A percentile compares a stretch with the other conserved stretches of the same genome.
These are phyloP conservation scores for Hirsutella minnesotensis DNA, from an alignment of 2,329 filamentous ascomycete species.

Conservation along the genomic window DNA sequence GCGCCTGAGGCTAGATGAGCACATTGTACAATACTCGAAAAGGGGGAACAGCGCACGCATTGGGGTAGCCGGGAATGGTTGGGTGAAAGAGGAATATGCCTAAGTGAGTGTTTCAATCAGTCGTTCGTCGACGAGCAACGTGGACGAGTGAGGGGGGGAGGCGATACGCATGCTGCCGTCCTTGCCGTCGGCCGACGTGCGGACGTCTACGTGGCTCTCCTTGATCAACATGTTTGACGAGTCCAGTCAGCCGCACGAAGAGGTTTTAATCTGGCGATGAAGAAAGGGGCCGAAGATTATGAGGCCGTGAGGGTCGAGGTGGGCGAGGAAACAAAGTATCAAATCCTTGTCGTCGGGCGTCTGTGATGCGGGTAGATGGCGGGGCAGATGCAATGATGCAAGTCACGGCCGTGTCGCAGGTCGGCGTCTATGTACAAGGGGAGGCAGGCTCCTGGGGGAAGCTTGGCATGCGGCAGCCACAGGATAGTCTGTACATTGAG, in stretches of 20 bases:
- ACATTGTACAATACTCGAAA: background rate
- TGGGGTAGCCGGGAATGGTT: slow-evolving; percentile 70
- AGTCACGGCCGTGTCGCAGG: too few relatives aligned
- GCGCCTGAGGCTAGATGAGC: slow-evolving; percentile 24
- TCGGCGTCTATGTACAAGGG: too few relatives aligned
- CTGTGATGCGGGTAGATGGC: background rate
- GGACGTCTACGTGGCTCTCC: slow-evolving; percentile 39
- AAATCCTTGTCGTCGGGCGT: background rate
- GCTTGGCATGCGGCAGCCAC: too few relatives aligned
- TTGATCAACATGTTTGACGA: slow-evolving; percentile 36
- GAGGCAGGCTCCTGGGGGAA: too few relatives aligned
- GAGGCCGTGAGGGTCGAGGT: background rate
- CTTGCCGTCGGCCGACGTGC: slow-evolving; percentile 38
- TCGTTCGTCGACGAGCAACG: background rate
- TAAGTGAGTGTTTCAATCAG: slow-evolving; percentile 22
- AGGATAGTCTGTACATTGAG: too few relatives aligned
- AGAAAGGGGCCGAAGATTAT: background rate
- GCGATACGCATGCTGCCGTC: slow-evolving; percentile 39
- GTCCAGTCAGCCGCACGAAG: background rate
- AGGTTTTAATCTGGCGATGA: background rate
- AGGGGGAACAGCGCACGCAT: slow-evolving; percentile 46
- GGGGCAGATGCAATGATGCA: background rate
- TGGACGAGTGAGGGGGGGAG: background rate
- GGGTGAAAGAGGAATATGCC: slow-evolving; percentile 87
- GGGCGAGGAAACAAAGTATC: too few relatives aligned